Evolutionary conservation across 495 filamentous ascomycete genomes (phyloP).

Genomic region (Aspergillus olivimuriae): DNA sequence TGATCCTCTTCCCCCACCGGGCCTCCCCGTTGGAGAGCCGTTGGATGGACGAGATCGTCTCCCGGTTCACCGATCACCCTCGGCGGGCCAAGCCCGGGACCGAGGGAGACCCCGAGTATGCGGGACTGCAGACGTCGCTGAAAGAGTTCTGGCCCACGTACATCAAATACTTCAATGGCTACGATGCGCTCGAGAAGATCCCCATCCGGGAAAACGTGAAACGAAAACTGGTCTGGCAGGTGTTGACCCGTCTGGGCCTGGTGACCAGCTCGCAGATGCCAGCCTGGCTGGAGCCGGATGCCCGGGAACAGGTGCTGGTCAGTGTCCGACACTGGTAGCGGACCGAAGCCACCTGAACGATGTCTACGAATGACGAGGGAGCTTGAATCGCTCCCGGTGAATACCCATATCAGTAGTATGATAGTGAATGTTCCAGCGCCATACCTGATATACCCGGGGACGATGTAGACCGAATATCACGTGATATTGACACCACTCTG

Average conservation of each 20-base stretch:
- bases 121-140: slow-evolving; percentile 48
- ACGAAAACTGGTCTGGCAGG: slow-evolving; percentile 69
- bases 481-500: neutral
- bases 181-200: slow-evolving; percentile 82
- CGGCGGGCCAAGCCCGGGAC: slow-evolving; percentile 2
- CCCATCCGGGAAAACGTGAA: slow-evolving; percentile 74
- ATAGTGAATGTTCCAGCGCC: no score
- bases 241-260: slow-evolving; percentile 41
- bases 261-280: slow-evolving; percentile 26
- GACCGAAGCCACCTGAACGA: no score
- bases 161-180: slow-evolving; percentile 81
- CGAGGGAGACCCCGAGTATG: slow-evolving; percentile 35
- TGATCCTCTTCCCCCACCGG: slow-evolving; percentile 49
- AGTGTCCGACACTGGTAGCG: slow-evolving; percentile 40
- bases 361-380: neutral
- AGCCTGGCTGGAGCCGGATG: slow-evolving; percentile 26
- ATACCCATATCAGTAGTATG: neutral
- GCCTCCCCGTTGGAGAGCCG: slow-evolving; percentile 58
- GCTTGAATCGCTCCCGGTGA: neutral
- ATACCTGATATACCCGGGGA: neutral
- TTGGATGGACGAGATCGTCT: slow-evolving; percentile 66
- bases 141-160: slow-evolving; percentile 47
- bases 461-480: neutral
- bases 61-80: slow-evolving; percentile 42
- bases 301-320: slow-evolving; percentile 36